Evolutionary conservation across 495 filamentous ascomycete species (phyloP).

Genomic region (Pyrenopolyporus hunteri): DNA sequence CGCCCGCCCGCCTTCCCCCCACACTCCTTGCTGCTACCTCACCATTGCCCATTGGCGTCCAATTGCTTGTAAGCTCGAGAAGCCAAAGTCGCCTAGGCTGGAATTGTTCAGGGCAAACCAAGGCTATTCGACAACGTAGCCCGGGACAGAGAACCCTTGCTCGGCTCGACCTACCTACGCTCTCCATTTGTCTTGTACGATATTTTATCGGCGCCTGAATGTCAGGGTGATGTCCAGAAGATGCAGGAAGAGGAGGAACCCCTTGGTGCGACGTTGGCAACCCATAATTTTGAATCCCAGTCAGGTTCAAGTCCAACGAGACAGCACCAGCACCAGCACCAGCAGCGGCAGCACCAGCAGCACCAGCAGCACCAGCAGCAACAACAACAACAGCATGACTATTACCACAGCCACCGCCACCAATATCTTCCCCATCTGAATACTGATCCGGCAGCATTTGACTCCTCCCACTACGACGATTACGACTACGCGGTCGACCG

Average conservation of each 20-base stretch:
- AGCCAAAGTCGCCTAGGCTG: conserved; percentile 28
- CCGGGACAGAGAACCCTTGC: conserved; percentile 31
- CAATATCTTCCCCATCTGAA: conserved; percentile 21
- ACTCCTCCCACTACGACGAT: conserved; percentile 33
- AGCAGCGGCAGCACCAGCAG: conserved; percentile 30
- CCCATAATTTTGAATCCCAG: conserved; percentile 44
- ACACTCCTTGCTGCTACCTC: conserved; percentile 37
- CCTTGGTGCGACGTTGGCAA: conserved; percentile 45
- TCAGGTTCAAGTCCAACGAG: conserved; percentile 36
- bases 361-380: conserved; percentile 18
- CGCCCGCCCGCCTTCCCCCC: conserved; percentile 23
- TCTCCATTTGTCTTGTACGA: conserved; percentile 19
- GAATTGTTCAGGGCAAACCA: conserved; percentile 26
- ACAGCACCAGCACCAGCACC: conserved; percentile 14
- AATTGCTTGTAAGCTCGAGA: conserved; percentile 35
- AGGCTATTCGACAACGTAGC: conserved; percentile 41
- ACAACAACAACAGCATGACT: conserved; percentile 18
- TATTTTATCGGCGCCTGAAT: conserved; percentile 36
- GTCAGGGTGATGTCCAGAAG: conserved; percentile 41
- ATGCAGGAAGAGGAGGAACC: conserved; percentile 45
- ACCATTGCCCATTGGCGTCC: conserved; percentile 32
- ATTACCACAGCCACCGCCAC: too few relatives aligned
- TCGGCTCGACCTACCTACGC: conserved; percentile 35
- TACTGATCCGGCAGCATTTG: conserved; percentile 22
- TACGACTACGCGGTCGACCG: conserved; percentile 20